Evolutionary conservation across 805 yeast genomes (phyloP).

Genomic region (Barnettozyma populi): DNA sequence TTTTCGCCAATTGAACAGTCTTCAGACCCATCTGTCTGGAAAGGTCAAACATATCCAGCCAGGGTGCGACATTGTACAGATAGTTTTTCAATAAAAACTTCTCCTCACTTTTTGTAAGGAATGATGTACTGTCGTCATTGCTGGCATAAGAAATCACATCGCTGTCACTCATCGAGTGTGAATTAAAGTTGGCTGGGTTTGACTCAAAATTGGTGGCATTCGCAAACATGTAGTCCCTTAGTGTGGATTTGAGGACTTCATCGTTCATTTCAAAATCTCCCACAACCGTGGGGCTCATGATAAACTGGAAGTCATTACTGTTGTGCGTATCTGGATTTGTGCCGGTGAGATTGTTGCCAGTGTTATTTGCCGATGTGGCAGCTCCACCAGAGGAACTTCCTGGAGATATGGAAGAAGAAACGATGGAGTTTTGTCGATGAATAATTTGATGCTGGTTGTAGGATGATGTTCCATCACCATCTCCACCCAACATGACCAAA

Average conservation of each 20-base stretch:
- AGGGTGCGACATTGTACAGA: constrained; percentile 33
- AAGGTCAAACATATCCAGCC: constrained; percentile 35
- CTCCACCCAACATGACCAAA: background rate
- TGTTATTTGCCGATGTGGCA: background rate
- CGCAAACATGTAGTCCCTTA: constrained; percentile 36
- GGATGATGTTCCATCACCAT: background rate
- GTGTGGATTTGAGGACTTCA: constrained; percentile 29
- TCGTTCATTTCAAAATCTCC: constrained; percentile 23
- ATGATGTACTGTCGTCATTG: constrained; percentile 9
- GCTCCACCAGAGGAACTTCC: background rate
- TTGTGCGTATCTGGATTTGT: background rate
- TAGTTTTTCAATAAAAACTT: constrained; percentile 29
- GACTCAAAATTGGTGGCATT: constrained; percentile 26
- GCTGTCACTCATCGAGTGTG: background rate
- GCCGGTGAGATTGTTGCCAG: background rate
- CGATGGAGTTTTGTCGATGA: background rate
- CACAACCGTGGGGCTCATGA: background rate
- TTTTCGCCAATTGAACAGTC: constrained; percentile 35
- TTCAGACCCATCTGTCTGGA: constrained; percentile 31
- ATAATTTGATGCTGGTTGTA: background rate
- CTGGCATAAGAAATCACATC: no score
- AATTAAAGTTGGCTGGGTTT: constrained; percentile 3
- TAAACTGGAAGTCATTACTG: background rate
- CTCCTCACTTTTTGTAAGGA: constrained; percentile 30
- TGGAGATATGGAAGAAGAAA: constrained; percentile 3